Evolutionary conservation across 805 yeast species (phyloP).

Genomic region (Candida saitoana): DNA sequence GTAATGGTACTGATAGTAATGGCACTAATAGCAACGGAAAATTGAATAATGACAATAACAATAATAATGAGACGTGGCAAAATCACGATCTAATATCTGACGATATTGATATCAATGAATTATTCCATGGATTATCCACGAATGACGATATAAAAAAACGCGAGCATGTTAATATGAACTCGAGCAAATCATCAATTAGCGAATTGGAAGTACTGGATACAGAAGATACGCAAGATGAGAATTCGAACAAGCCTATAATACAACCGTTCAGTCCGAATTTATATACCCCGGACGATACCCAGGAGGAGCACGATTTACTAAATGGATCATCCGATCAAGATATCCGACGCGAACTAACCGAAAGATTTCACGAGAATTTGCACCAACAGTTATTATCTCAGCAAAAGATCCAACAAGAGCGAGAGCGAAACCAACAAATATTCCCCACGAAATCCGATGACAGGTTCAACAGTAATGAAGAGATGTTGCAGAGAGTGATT

Average conservation of each 20-base stretch:
- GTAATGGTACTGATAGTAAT: not conserved
- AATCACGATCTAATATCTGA: not conserved
- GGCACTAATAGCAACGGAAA: not conserved
- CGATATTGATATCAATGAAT: conserved; percentile 4
- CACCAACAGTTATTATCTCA: not conserved
- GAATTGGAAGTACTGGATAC: conserved; percentile 3
- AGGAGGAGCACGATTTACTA: not conserved
- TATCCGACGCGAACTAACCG: not conserved
- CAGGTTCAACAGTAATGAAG: conserved; percentile 4
- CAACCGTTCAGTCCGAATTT: not conserved
- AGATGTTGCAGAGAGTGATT: conserved; percentile 2
- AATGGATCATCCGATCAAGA: not conserved
- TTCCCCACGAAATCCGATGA: conserved; percentile 5
- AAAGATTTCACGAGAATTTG: not conserved
- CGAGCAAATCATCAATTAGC: conserved; percentile 3
- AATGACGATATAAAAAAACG: conserved; percentile 2
- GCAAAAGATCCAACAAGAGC: not conserved
- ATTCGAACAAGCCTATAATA: not conserved
- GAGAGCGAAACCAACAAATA: not conserved
- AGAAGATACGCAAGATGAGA: not conserved
- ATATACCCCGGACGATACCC: not conserved
- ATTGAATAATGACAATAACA: not conserved
- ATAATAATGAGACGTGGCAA: not conserved
- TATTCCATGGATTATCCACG: conserved; percentile 4
- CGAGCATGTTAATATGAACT: not conserved